Conservation (phyloP, 495 filamentous ascomycete genomes). For the Hypoxylon intermedium region DNA sequence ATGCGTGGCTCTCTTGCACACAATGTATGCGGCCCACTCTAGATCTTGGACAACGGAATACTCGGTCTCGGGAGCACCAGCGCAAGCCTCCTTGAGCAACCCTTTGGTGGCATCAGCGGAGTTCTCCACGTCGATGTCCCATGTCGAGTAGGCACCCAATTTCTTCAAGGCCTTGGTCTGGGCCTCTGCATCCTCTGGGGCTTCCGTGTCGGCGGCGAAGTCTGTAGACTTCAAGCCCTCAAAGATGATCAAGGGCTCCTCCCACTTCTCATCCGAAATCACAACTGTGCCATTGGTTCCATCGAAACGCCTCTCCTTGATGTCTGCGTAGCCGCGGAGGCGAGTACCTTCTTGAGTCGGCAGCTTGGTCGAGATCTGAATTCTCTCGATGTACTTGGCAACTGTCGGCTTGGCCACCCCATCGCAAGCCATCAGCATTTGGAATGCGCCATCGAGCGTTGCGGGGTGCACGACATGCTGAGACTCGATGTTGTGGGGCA, state of each 20-base stretch:
- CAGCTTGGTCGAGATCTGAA: constrained; percentile 37
- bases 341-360: constrained; percentile 28
- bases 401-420: constrained; percentile 35
- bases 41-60: constrained; percentile 35
- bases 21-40: constrained; percentile 38
- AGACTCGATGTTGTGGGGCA: constrained; percentile 48
- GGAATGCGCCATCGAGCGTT: constrained; percentile 46
- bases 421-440: constrained; percentile 40
- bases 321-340: constrained; percentile 34
- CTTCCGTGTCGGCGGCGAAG: constrained; percentile 21
- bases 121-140: constrained; percentile 40
- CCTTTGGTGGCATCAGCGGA: constrained; percentile 25
- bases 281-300: constrained; percentile 38
- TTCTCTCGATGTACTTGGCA: constrained; percentile 41
- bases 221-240: constrained; percentile 40
- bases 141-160: constrained; percentile 30
- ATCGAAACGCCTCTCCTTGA: constrained; percentile 38
- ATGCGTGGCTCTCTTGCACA: constrained; percentile 35
- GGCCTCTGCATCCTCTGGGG: constrained; percentile 20
- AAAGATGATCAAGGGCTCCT: constrained; percentile 38
- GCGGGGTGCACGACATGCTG: constrained; percentile 53
- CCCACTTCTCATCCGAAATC: constrained; percentile 37
- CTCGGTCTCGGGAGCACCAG: constrained; percentile 26
- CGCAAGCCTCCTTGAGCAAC: constrained; percentile 22
- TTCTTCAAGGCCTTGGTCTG: constrained; percentile 31